Evolutionary conservation across 306 rosid species (phyloP).

Genomic region (Trifolium repens): DNA sequence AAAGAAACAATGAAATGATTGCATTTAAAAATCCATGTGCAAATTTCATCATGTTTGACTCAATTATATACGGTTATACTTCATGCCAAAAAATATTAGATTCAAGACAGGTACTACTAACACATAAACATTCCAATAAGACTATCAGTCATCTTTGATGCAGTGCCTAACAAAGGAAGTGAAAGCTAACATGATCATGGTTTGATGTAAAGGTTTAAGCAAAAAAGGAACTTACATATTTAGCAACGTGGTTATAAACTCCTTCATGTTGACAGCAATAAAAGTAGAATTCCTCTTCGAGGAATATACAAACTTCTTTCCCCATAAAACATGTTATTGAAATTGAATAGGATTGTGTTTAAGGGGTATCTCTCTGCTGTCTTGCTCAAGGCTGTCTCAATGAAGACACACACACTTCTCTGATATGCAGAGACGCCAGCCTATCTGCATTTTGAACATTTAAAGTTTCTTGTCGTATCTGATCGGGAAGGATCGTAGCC

Average conservation of each 20-base stretch:
- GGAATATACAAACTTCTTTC: conserved; percentile 17
- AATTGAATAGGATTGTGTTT: conserved; percentile 16
- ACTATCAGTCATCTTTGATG: background rate
- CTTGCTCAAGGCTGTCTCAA: conserved; percentile 1
- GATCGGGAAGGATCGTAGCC: background rate
- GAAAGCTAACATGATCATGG: background rate
- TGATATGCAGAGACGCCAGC: conserved; percentile 6
- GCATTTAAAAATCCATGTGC: background rate
- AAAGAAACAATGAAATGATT: background rate
- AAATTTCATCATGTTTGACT: conserved; percentile 3
- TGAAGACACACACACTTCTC: background rate
- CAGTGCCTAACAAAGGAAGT: background rate
- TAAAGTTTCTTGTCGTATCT: conserved; percentile 12
- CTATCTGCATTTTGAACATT: background rate
- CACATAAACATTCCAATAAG: conserved; percentile 2
- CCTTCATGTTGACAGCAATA: background rate
- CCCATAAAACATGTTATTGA: background rate
- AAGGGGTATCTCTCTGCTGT: background rate
- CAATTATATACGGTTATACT: background rate
- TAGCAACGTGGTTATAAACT: background rate
- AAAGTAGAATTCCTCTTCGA: conserved; percentile 3
- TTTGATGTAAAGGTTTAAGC: conserved; percentile 1
- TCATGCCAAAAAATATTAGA: background rate
- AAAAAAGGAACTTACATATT: conserved; percentile 19
- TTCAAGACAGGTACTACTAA: background rate